Percentiles rank a stretch among this genome's conserved stretches.
Conservation (phyloP, 768 basidiomycete species). For the Omphalotus guepiniiformis region DNA sequence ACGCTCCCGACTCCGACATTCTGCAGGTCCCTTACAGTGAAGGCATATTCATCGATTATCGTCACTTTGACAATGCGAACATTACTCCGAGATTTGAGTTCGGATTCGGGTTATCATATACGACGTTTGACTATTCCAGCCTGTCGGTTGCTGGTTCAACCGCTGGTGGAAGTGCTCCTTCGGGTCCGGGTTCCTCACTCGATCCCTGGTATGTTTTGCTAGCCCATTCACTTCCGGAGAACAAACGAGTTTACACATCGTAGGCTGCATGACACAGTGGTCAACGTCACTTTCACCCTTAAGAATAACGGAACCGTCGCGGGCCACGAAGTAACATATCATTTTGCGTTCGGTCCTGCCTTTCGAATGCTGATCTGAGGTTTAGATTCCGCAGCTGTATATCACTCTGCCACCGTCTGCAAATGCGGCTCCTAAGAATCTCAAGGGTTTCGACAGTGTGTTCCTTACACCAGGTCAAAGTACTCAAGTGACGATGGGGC, state of each 20-base stretch:
- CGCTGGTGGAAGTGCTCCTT: conserved; percentile 35
- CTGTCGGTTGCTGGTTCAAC: conserved; percentile 36
- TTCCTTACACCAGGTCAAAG: conserved; percentile 40
- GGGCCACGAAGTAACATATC: conserved; percentile 46
- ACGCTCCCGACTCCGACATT: conserved; percentile 25
- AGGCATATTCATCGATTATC: conserved; percentile 53
- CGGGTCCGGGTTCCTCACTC: conserved; percentile 46
- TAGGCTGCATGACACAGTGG: conserved; percentile 48
- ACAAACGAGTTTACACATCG: neutral
- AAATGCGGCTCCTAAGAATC: conserved; percentile 41
- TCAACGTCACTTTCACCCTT: conserved; percentile 50
- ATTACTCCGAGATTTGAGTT: conserved; percentile 32
- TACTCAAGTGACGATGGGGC: conserved; percentile 39
- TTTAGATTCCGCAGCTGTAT: conserved; percentile 54
- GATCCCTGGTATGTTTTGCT: conserved; percentile 54
- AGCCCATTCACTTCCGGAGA: too few relatives aligned
- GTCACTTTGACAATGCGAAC: conserved; percentile 21
- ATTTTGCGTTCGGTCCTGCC: neutral
- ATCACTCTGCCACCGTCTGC: conserved; percentile 45
- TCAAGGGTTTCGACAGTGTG: conserved; percentile 56
- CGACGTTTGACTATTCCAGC: conserved; percentile 40
- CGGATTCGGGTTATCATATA: conserved; percentile 49
- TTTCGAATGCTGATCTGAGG: neutral
- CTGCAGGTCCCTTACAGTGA: conserved; percentile 55
- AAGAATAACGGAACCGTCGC: conserved; percentile 49